Percentiles rank a stretch among this genome's conserved stretches.
Conservation (phyloP, 225 moss, liverwort and hornwort genomes). For the Rhytidiadelphus loreus region DNA sequence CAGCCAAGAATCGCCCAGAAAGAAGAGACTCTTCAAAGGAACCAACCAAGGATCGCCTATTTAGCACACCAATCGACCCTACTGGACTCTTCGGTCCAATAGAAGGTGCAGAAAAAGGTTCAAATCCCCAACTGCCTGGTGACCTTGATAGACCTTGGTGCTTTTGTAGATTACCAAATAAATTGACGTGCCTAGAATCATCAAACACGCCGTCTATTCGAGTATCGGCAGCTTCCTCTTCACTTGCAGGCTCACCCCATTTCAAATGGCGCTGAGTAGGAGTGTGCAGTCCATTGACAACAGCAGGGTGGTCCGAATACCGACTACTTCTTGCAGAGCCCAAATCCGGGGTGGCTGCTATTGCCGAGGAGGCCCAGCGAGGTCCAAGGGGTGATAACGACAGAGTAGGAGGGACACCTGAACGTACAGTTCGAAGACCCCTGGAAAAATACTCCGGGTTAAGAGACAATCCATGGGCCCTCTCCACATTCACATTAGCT, state of each 20-base stretch:
- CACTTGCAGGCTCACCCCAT: constrained; percentile 30
- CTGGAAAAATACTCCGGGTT: constrained; percentile 30
- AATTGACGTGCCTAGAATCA: constrained; percentile 25
- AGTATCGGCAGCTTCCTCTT: constrained; percentile 20
- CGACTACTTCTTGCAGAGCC: constrained; percentile 19
- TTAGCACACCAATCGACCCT: constrained; percentile 43
- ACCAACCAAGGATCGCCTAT: constrained; percentile 82
- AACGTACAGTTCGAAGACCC: constrained; percentile 54
- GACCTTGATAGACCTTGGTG: constrained; percentile 22
- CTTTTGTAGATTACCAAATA: constrained; percentile 30
- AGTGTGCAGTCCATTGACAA: constrained; percentile 14
- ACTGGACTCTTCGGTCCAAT: constrained; percentile 55
- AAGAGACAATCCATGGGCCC: constrained; percentile 1
- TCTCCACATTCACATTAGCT: constrained; percentile 17
- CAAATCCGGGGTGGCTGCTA: constrained; percentile 9
- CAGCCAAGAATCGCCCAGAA: constrained; percentile 90
- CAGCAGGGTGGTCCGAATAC: constrained; percentile 24
- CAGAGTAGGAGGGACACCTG: constrained; percentile 43
- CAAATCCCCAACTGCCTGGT: constrained; percentile 46
- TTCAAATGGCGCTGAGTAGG: constrained; percentile 40
- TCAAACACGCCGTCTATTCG: constrained; percentile 27
- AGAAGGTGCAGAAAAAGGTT: constrained; percentile 45
- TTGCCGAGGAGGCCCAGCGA: constrained; percentile 56
- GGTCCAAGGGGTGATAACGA: constrained; percentile 93
- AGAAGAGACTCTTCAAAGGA: constrained; percentile 98